phyloP scores from a whole-genome alignment of 2,329 filamentous ascomycete genomes.

The Aureobasidium lini region DNA sequence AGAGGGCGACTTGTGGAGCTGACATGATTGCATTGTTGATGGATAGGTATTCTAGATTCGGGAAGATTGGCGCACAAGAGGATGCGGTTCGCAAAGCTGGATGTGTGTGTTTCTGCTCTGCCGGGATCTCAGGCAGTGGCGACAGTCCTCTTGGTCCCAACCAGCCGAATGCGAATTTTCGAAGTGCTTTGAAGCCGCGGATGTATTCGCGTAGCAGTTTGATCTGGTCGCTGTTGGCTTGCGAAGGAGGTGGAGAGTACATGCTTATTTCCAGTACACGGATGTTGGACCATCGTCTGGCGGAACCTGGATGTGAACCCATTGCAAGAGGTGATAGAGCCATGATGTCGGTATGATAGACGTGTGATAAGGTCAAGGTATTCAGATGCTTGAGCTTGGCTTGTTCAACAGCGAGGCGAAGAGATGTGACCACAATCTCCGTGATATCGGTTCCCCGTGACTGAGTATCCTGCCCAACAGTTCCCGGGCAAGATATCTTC shows the following conservation, averaged over 20 bases:
- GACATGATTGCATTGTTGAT: constrained; percentile 68
- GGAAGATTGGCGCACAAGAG: constrained; percentile 40
- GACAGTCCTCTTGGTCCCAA: not conserved
- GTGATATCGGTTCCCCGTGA: constrained; percentile 68
- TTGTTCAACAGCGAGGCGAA: constrained; percentile 75
- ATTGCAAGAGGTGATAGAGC: constrained; percentile 70
- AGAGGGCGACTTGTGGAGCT: constrained; percentile 59
- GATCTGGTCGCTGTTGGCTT: not conserved
- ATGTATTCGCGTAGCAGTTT: constrained; percentile 71
- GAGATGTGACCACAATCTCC: constrained; percentile 81
- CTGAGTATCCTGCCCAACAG: constrained; percentile 46
- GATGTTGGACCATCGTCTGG: constrained; percentile 70
- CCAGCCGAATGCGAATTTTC: constrained; percentile 72
- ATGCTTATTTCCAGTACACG: constrained; percentile 64
- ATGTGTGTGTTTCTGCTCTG: not conserved
- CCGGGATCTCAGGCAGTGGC: not conserved
- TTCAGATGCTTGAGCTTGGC: constrained; percentile 57
- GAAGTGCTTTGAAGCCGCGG: constrained; percentile 58
- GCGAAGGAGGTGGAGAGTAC: constrained; percentile 42
- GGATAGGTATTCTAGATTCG: constrained; percentile 58
- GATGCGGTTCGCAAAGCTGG: not conserved
- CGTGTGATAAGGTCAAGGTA: constrained; percentile 62
- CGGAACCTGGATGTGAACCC: constrained; percentile 64
- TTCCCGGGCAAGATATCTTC: constrained; percentile 67
- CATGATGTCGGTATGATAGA: constrained; percentile 68